Percentiles rank a stretch among this genome's conserved stretches.
Evolutionary conservation across 176 grass and related monocot genomes (phyloP).

Genomic region (Aegilops tauschii): DNA sequence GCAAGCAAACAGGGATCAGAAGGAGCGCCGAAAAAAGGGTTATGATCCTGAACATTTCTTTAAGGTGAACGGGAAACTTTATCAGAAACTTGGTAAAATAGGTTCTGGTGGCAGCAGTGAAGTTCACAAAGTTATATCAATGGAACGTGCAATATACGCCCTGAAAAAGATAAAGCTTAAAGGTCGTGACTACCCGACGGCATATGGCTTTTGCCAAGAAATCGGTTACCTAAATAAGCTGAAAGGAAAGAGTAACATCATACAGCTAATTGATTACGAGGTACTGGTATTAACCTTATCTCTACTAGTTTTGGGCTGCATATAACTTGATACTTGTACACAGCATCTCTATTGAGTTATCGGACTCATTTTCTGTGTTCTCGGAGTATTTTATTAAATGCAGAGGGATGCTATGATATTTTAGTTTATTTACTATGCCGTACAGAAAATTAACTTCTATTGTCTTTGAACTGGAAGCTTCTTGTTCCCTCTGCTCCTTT

Average conservation of each 20-base stretch:
- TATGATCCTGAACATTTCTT: slow-evolving; percentile 84
- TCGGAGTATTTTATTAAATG: too few species aligned
- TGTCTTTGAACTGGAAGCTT: neutral
- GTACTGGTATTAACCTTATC: slow-evolving; percentile 35
- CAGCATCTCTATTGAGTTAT: neutral
- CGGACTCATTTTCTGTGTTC: too few species aligned
- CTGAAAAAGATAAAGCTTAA: slow-evolving; percentile 98
- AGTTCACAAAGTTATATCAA: slow-evolving; percentile 94
- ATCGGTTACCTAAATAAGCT: slow-evolving; percentile 88
- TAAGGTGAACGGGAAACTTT: slow-evolving; percentile 90
- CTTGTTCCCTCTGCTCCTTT: neutral
- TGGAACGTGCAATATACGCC: slow-evolving; percentile 77
- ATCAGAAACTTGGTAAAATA: slow-evolving; percentile 98
- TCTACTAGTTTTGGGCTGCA: neutral
- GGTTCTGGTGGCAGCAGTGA: slow-evolving; percentile 95
- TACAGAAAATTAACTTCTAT: neutral
- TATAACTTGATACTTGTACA: neutral
- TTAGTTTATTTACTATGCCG: neutral
- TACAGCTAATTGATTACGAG: slow-evolving; percentile 95
- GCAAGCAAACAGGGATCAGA: slow-evolving; percentile 53
- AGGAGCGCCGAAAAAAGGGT: slow-evolving; percentile 58
- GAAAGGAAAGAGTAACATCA: slow-evolving; percentile 92
- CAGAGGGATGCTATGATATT: neutral
- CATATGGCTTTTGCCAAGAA: slow-evolving; percentile 92
- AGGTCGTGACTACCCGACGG: slow-evolving; percentile 91